Percentiles rank a stretch among this genome's conserved stretches.
Evolutionary conservation across 2,329 filamentous ascomycete species (phyloP).

Genomic region (Fonsecaea nubica): DNA sequence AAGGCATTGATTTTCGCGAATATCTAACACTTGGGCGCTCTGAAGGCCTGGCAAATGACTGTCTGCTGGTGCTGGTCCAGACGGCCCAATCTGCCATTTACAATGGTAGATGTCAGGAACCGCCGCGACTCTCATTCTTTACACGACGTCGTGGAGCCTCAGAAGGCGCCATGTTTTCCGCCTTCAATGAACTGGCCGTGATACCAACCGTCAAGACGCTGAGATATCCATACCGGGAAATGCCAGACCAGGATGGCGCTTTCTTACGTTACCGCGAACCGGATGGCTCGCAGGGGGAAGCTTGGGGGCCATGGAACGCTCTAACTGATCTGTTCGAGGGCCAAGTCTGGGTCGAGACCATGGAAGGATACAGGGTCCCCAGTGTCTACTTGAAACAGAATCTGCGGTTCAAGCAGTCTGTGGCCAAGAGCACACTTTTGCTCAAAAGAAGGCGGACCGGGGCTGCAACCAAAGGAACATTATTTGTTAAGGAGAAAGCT

Average conservation of each 20-base stretch:
- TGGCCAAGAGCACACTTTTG: background rate
- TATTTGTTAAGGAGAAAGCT: background rate
- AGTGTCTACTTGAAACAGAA: slow-evolving; percentile 3
- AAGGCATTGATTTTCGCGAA: no score
- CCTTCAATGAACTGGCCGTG: slow-evolving; percentile 9
- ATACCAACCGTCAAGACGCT: background rate
- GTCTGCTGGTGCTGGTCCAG: no score
- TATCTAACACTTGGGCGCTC: no score
- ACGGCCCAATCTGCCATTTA: slow-evolving; percentile 1
- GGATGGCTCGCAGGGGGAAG: background rate
- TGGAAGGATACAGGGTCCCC: background rate
- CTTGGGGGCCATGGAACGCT: background rate
- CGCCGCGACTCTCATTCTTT: background rate
- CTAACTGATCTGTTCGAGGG: slow-evolving; percentile 2
- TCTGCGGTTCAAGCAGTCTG: background rate
- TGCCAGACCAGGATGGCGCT: background rate
- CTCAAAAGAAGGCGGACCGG: background rate
- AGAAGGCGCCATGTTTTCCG: background rate
- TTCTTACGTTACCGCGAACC: slow-evolving; percentile 1
- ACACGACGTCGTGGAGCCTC: background rate
- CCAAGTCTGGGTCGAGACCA: slow-evolving; percentile 6
- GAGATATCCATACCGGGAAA: background rate
- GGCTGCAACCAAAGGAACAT: background rate
- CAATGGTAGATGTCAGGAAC: background rate
- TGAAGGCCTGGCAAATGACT: no score